Base-by-base conservation (phyloP, 2,329 filamentous ascomycete species). In the Tolypocladium ovalisporum region DNA sequence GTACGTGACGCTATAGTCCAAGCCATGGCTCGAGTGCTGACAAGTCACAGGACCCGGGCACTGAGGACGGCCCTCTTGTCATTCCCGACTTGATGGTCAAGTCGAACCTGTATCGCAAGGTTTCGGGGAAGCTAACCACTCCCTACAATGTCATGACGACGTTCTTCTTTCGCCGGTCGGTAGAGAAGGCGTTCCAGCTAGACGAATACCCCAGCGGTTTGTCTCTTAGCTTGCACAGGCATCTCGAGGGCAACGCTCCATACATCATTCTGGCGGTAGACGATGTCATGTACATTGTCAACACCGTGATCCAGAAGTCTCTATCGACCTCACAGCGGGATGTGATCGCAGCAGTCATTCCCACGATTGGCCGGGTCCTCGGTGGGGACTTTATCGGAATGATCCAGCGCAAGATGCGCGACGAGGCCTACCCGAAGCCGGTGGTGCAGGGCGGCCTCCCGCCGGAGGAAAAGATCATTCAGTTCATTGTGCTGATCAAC, bases 281-380 rank as follows among this genome's bases (percentile, higher is more conserved):
- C 75, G 94, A 97, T 74, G 91, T 97, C 67, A 97, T 99, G 93
- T 99, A 97, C 73, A 97, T 99, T 65, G 89, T 96, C 68, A 96
- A 95, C 68, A 87, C 93, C 54, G 88, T 97, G 37, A 79, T 97
- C 9, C 88, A 95, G 62, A 87, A 93, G 62, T 89, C 90, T 0
- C 78, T 97, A 27, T 87, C 89, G 0, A 97, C 95, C 0, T 90
- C 89, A 2, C 92, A 97, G 68, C 80, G 86, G 63, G 80, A 86
- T 22, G 85, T 96, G 4, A 82, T 96, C 27, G 83, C 84, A 47
- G 89, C 83, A 57, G 88, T 96, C 8, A 75, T 97, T 32, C 88
- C 91, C 2, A 88, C 86, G 0, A 78, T 97, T 6, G 84, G 87
- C 22, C 84, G 90, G 37, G 86, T 99, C 0, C 81, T 99, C 4